Conservation (phyloP, 2,329 filamentous ascomycete species). For the Colletotrichum sp. region DNA sequence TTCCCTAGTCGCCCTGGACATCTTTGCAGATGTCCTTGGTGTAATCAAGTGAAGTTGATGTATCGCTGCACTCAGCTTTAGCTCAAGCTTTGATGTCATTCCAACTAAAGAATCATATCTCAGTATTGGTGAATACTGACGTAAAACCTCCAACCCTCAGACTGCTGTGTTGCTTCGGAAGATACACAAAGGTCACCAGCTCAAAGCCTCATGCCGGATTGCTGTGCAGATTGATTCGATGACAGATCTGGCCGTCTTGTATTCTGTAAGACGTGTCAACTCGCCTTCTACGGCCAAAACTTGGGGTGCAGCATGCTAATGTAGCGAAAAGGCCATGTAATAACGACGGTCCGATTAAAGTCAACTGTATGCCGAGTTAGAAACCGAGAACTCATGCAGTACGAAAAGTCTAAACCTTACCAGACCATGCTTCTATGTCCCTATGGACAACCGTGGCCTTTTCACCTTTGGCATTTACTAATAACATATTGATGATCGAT, state of each 20-base stretch:
- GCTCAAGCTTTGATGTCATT: accelerated
- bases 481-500: neutral
- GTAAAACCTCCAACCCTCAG: neutral
- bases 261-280: neutral
- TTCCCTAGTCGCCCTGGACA: neutral
- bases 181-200: neutral
- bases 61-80: neutral
- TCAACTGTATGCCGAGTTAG: neutral
- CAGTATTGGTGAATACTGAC: neutral
- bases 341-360: neutral
- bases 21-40: neutral
- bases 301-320: neutral
- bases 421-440: neutral
- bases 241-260: neutral
- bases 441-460: neutral
- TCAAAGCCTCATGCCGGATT: neutral
- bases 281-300: neutral
- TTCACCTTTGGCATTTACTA: neutral
- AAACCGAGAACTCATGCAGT: neutral
- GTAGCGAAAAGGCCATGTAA: neutral
- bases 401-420: neutral
- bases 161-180: neutral
- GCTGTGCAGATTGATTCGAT: accelerated
- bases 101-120: neutral
- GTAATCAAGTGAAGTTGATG: neutral